Base-by-base conservation (phyloP, 352 stramenopile species). In the Phytophthora boehmeriae region DNA sequence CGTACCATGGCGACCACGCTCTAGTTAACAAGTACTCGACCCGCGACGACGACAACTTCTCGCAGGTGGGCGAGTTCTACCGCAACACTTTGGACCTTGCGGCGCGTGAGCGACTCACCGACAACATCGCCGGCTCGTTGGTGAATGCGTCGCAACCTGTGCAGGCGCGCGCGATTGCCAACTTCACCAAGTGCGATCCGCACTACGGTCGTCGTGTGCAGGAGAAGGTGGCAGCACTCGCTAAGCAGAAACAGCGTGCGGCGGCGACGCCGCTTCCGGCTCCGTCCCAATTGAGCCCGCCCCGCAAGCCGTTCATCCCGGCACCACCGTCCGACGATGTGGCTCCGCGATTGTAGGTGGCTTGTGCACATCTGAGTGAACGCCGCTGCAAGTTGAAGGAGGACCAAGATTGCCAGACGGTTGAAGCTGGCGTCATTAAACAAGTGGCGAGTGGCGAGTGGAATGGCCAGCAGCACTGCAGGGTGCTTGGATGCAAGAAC, bases 21-120 rank as follows among this genome's bases (percentile, higher is more conserved):
- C 19, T 62, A 10, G 73, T 88, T 30, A 35, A 80, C 57, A 86
- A 89, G 55, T 91, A 78, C 69, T 89, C 87, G 51, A 92, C 90
- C 8, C 68, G 74, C 28, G 88, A 97, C 64, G 87, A 97, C 17
- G 90, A 97, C 73, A 97, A 97, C 71, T 96, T 92, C 54, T 85
- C 82, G 32, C 91, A 97, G 63, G 79, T 81, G 11, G 68, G 78
- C n/a, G 69, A 76, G 1, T 96, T 97, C 59, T 97, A 94, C 76
- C 80, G 80, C 54, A 80, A 93, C 54, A 88, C 86, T 42, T 75
- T 97, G 43, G 59, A 89, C 23, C 74, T 71, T 3, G 86, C 50
- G 6, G 88, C 36, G 8, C 80, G 89, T 10, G 83, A 95, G 27
- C 79, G 85, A 2, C 78, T 98, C 19, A 95, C 89, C 14, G 68